These are phyloP conservation scores for Mucor irregularis DNA, from an alignment of 371 early-diverging fungal genomes.

Conservation along the genomic window DNA sequence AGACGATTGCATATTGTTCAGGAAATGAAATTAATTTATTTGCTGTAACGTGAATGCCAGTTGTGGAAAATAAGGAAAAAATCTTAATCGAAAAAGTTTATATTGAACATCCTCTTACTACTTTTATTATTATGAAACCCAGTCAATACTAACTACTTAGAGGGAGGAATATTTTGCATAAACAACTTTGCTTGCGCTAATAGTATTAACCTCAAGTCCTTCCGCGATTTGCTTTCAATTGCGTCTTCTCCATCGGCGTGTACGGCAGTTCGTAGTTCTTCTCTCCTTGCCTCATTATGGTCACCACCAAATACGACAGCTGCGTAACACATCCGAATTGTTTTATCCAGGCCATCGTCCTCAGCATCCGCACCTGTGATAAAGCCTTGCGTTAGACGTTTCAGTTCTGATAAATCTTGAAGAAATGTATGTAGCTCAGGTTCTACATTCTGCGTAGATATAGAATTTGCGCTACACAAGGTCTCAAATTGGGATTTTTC, in stretches of 20 bases:
- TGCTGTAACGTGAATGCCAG: no score
- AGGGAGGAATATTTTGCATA: not conserved
- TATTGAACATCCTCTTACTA: no score
- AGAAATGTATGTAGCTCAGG: conserved; percentile 3
- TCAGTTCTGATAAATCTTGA: conserved; percentile 15
- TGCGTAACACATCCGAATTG: conserved; percentile 8
- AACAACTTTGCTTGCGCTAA: conserved; percentile 7
- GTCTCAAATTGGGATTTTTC: conserved; percentile 6
- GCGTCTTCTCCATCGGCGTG: not conserved
- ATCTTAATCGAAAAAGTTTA: no score
- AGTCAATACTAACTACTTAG: not conserved
- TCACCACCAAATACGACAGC: conserved; percentile 7
- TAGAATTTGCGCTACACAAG: conserved; percentile 1
- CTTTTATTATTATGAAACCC: not conserved
- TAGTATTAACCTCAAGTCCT: not conserved
- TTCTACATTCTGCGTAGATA: not conserved
- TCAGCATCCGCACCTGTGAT: not conserved
- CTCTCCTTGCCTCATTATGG: not conserved
- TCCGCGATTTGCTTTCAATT: not conserved
- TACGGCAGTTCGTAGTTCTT: not conserved
- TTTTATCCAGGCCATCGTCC: conserved; percentile 7
- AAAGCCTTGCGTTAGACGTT: not conserved
- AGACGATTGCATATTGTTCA: no score
- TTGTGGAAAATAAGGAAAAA: no score
- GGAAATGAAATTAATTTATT: no score